Evolutionary conservation across 345 rosid species (phyloP), one percentile per base, ranked within the genome.

Genomic region (Anastatica hierochuntica): DNA sequence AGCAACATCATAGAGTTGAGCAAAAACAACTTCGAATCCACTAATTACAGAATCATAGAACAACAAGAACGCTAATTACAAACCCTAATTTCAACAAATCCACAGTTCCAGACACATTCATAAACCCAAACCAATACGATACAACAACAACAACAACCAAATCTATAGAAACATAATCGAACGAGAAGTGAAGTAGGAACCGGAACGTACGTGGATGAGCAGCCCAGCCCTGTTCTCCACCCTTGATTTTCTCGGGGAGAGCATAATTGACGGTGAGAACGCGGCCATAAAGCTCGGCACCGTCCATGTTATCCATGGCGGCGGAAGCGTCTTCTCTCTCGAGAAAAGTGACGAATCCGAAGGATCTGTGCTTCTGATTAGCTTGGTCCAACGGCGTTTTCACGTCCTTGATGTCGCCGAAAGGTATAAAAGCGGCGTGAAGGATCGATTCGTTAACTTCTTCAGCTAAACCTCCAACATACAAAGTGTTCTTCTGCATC

Each of bases 191-290:
- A n/a, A n/a, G n/a, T n/a, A n/a, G n/a, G n/a, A n/a, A n/a, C n/a
- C n/a, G n/a, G n/a, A n/a, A 76, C 87, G 4, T 78, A 88, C 98
- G 81, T n/a, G 98, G 97, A 66, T 92, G 97, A 6, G 98, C 97
- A 5, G 98, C 98, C 98, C 98, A 92, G 9, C 98, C 97, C 73
- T 88, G 96, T 54, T 92, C 97, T 4, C 98, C 98, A 56, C 98
- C 98, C 84, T 92, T 92, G 54, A 88, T 92, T 23, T 72, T 69
- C 84, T 92, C 98, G 2, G 98, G 97, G 17, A 88, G 84, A 26
- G 97, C 98, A 56, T 85, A 92, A 54, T 92, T 92, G 64, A 92
- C 97, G 24, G 98, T 92, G 64, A 88, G 97, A 43, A 88, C 98
- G 4, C 95, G 88, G n/a, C 97, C 98, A 44, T 85, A 88, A 15